Percentiles rank a stretch among this genome's conserved stretches.
These are phyloP conservation scores for Silybum marianum DNA, from an alignment of 129 eudicot genomes.

Conservation along the genomic window DNA sequence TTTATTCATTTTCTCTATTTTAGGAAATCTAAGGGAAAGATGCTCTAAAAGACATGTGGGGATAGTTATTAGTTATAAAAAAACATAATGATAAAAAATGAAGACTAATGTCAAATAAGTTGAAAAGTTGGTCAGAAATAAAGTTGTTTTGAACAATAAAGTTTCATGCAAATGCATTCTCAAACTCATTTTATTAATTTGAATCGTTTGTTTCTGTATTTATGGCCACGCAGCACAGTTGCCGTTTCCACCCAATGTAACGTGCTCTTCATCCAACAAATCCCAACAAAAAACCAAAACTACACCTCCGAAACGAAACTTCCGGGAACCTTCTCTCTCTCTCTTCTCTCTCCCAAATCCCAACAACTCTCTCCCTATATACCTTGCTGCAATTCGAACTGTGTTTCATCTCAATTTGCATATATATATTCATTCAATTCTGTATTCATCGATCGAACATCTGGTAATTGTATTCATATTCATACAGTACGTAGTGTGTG, in stretches of 20 bases:
- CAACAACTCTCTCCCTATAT: background rate
- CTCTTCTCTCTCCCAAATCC: background rate
- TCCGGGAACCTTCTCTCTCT: conserved; percentile 29
- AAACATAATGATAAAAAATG: too few species aligned
- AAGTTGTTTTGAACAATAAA: background rate
- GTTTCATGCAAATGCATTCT: conserved; percentile 19
- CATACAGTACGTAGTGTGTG: background rate
- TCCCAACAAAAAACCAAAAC: conserved; percentile 17
- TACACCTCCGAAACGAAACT: conserved; percentile 28
- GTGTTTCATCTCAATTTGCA: background rate
- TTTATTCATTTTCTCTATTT: too few species aligned
- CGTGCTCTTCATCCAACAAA: conserved; percentile 30
- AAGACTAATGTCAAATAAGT: background rate
- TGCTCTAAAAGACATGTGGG: too few species aligned
- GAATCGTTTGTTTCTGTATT: conserved; percentile 24
- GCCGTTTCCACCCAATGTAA: conserved; percentile 27
- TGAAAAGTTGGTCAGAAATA: background rate
- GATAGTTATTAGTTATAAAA: too few species aligned
- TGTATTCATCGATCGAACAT: background rate
- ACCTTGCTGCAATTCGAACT: background rate
- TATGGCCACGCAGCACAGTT: conserved; percentile 32
- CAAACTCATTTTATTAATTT: background rate
- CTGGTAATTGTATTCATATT: background rate
- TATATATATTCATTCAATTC: background rate
- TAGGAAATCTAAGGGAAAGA: too few species aligned